Percentiles rank a stretch among this genome's conserved stretches.
Evolutionary conservation across 768 basidiomycete species (phyloP).

Genomic region (Xerocomellus chrysenteron): DNA sequence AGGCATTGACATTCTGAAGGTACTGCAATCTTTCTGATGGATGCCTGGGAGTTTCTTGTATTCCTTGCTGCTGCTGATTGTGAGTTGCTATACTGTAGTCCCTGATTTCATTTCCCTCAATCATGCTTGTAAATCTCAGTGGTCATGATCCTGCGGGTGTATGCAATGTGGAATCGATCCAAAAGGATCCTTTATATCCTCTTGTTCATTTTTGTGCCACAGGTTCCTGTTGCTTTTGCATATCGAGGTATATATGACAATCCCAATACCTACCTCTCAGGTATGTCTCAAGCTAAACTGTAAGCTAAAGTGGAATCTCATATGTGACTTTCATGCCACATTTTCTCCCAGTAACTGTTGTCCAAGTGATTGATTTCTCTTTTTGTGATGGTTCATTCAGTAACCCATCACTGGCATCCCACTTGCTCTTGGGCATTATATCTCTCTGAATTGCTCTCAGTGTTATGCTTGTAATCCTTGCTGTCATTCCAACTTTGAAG

Average conservation of each 20-base stretch:
- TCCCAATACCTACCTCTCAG: neutral
- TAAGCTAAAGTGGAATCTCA: neutral
- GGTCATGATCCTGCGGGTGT: too few species aligned
- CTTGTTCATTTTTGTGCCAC: too few species aligned
- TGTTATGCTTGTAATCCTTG: too few species aligned
- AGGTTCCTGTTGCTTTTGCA: neutral
- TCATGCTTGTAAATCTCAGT: too few species aligned
- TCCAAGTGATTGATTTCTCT: neutral
- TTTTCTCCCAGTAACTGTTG: neutral
- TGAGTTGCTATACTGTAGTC: too few species aligned
- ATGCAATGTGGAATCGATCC: too few species aligned
- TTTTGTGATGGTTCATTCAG: neutral
- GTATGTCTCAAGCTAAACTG: neutral
- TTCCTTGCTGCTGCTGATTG: slow-evolving; percentile 6
- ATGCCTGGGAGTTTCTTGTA: neutral
- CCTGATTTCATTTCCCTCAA: too few species aligned
- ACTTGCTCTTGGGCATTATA: too few species aligned
- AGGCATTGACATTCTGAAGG: neutral
- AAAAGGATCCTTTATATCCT: too few species aligned
- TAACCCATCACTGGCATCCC: too few species aligned
- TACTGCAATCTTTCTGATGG: neutral
- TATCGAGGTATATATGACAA: neutral
- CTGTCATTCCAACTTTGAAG: too few species aligned
- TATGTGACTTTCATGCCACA: neutral
- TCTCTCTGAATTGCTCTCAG: neutral